phyloP scores from a whole-genome alignment of 495 filamentous ascomycete genomes.

The Xeromyces bisporus region DNA sequence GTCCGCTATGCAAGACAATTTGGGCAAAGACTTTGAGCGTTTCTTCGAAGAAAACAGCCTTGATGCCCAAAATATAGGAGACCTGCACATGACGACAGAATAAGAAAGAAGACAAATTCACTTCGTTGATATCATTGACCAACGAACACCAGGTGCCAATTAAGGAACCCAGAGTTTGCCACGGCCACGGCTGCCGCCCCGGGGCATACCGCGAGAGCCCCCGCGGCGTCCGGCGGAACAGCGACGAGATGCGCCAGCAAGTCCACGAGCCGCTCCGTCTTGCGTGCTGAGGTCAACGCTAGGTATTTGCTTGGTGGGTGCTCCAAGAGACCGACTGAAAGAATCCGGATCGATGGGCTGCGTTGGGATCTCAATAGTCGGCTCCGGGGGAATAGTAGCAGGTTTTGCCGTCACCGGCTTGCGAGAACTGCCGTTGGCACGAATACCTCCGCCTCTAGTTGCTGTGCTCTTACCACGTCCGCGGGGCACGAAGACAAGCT shows the following conservation, averaged over 20 bases:
- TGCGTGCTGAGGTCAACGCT: slow-evolving; percentile 24
- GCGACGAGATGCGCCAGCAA: slow-evolving; percentile 22
- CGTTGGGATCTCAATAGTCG: slow-evolving; percentile 27
- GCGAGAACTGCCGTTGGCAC: slow-evolving; percentile 14
- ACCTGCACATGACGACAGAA: no score
- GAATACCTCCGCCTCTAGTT: slow-evolving; percentile 22
- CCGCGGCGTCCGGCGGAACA: slow-evolving; percentile 18
- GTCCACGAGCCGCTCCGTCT: slow-evolving; percentile 21
- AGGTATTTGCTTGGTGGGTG: slow-evolving; percentile 12
- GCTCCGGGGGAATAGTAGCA: slow-evolving; percentile 12
- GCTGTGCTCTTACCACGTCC: slow-evolving; percentile 25
- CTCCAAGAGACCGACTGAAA: slow-evolving; percentile 29
- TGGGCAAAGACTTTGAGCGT: slow-evolving; percentile 1
- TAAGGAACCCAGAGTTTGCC: slow-evolving; percentile 42
- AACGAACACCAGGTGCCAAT: slow-evolving; percentile 11
- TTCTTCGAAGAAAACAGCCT: slow-evolving; percentile 11
- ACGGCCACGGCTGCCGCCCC: slow-evolving; percentile 25
- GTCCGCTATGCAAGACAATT: background rate
- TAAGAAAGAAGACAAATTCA: slow-evolving; percentile 3
- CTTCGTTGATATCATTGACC: slow-evolving; percentile 12
- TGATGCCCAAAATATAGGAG: slow-evolving; percentile 6
- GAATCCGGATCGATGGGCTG: slow-evolving; percentile 40
- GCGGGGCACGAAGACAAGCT: slow-evolving; percentile 38
- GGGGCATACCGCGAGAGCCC: slow-evolving; percentile 11
- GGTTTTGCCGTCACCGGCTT: slow-evolving; percentile 14